Base-by-base conservation (phyloP, 2,329 filamentous ascomycete species). In the Colletotrichum tanaceti region DNA sequence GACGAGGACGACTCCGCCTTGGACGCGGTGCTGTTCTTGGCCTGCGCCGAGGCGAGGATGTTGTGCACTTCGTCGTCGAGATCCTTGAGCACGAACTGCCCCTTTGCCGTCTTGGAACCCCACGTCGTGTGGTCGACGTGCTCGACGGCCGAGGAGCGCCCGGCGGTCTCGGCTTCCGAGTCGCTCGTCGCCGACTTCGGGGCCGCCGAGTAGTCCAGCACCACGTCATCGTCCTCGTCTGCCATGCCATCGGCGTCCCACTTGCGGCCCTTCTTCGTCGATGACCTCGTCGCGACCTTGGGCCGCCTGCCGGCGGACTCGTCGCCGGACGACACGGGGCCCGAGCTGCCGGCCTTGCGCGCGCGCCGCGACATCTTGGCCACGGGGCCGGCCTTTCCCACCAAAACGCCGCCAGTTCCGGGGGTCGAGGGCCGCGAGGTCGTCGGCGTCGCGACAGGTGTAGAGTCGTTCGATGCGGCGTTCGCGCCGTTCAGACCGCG, bases 21-120 rank as follows among this genome's bases (percentile, higher is more conserved):
- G 2, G 83, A n/a, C 18, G 80, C 72, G 1, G 79, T 77, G 1
- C 82, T 79, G 5, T 80, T 78, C 70, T 86, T 87, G 11, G 87
- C 87, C 73, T 93, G 90, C n/a, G 93, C 93, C 24, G 90, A 89
- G 41, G 93, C 89, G 52, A 99, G 85, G 65, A 99, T 98, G 43
- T 90, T 91, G 74, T 97, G 91, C 18, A 99, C 93, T 80, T 99
- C 94, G 73, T 97, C 93, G 70, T 94, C 95, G 7, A 99, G 82
- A 75, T 99, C 96, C 76, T 93, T 97, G 71, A 99, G 83, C 57
- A 98, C 91, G 75, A 98, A 99, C 76, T 98, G 93, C 59, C 96
- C 96, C 81, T 95, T 94, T 60, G 87, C 88, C 16, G 92, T 97
- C 75, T 89, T 91, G 43, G 87, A 92, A 43, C 96, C 96, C 93